These are phyloP conservation scores for Hypholoma sublateritium DNA, from an alignment of 768 basidiomycete genomes.

Conservation along the genomic window DNA sequence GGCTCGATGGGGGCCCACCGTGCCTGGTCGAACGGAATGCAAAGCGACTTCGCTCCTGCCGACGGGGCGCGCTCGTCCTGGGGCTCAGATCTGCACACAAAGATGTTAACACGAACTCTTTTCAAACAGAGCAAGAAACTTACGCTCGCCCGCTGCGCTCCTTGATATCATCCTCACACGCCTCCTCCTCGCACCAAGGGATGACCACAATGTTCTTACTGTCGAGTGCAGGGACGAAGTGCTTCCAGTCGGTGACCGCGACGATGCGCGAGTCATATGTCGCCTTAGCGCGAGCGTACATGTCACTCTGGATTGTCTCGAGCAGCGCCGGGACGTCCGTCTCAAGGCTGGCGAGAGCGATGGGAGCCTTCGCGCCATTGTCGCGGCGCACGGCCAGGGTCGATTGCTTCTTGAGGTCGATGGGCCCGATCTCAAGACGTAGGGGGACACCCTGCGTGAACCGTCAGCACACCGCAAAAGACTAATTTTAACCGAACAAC, in stretches of 20 bases:
- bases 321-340: slow-evolving; percentile 65
- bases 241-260: slow-evolving; percentile 83
- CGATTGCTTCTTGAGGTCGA: slow-evolving; percentile 82
- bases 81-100: slow-evolving; percentile 62
- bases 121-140: slow-evolving; percentile 25
- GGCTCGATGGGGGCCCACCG: slow-evolving; percentile 77
- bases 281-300: slow-evolving; percentile 79
- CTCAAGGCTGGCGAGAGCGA: slow-evolving; percentile 41
- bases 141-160: slow-evolving; percentile 86
- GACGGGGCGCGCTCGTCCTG: slow-evolving; percentile 95
- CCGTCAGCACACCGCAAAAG: not conserved
- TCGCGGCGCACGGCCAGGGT: slow-evolving; percentile 83
- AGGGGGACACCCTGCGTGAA: slow-evolving; percentile 83
- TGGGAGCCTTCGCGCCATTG: slow-evolving; percentile 45
- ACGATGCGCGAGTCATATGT: slow-evolving; percentile 71
- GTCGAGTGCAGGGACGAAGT: slow-evolving; percentile 90
- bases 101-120: not conserved
- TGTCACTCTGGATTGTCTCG: slow-evolving; percentile 83
- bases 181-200: slow-evolving; percentile 94
- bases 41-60: slow-evolving; percentile 95
- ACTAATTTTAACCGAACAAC: slow-evolving; percentile 35
- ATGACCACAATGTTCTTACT: slow-evolving; percentile 83
- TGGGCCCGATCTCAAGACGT: slow-evolving; percentile 95
- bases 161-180: slow-evolving; percentile 98
- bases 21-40: slow-evolving; percentile 93